These are phyloP conservation scores for Platismatia glauca DNA, from an alignment of 495 filamentous ascomycete genomes.

Conservation along the genomic window DNA sequence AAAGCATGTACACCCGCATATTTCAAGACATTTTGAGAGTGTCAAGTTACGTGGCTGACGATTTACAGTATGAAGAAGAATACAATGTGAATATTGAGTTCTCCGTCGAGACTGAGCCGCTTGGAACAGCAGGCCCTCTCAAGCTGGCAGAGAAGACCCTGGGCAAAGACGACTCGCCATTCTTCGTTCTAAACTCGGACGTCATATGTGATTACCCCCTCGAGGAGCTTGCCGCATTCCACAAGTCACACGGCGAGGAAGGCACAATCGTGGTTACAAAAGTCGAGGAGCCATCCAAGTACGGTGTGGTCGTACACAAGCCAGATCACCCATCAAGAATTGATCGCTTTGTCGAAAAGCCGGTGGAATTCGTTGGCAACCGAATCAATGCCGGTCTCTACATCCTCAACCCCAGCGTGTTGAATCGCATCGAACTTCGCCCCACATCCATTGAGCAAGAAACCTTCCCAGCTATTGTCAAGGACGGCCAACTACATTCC, in stretches of 20 bases:
- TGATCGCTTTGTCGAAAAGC: constrained; percentile 99
- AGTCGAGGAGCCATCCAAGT: constrained; percentile 98
- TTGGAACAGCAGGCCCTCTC: constrained; percentile 91
- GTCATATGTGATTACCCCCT: constrained; percentile 98
- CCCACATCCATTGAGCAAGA: constrained; percentile 99
- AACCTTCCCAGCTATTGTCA: constrained; percentile 92
- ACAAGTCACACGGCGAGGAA: constrained; percentile 86
- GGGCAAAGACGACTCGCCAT: constrained; percentile 84
- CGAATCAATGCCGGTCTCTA: constrained; percentile 99
- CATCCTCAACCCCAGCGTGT: constrained; percentile 89
- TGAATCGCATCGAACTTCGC: constrained; percentile 87
- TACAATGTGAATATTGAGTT: constrained; percentile 94
- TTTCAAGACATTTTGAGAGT: background rate
- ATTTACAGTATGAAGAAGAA: constrained; percentile 69
- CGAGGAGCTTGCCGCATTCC: constrained; percentile 73
- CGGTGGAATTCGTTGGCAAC: constrained; percentile 98
- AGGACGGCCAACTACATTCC: constrained; percentile 87
- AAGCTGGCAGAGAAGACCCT: constrained; percentile 94
- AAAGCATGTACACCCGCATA: constrained; percentile 36
- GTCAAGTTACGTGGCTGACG: background rate
- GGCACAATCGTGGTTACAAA: constrained; percentile 99
- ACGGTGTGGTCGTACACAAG: constrained; percentile 98
- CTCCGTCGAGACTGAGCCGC: constrained; percentile 89
- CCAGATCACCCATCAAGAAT: constrained; percentile 85
- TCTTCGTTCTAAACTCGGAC: constrained; percentile 99